phyloP scores from a whole-genome alignment of 257 asterid genomes.

The Solanum virginianum region DNA sequence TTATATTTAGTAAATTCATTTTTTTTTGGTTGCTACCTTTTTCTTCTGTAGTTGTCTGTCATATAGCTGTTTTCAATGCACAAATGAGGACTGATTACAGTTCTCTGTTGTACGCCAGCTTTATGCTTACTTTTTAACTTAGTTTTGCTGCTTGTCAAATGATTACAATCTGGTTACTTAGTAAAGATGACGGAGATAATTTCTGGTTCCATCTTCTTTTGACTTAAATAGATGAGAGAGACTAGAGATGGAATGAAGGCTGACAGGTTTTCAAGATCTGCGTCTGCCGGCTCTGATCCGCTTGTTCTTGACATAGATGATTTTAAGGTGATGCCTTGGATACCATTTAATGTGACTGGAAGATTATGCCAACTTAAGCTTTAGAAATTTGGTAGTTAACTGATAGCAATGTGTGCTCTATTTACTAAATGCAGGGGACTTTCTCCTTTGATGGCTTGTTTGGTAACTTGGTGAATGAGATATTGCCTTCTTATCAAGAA shows the following conservation, averaged over 20 bases:
- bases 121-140: not conserved
- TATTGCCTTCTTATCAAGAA: conserved; percentile 80
- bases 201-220: conserved; percentile 8
- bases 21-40: not conserved
- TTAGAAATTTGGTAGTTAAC: conserved; percentile 8
- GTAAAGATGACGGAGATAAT: not conserved
- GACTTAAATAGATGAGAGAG: conserved; percentile 65
- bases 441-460: conserved; percentile 91
- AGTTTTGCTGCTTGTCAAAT: not conserved
- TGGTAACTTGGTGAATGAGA: conserved; percentile 78
- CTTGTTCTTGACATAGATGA: conserved; percentile 87
- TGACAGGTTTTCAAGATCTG: conserved; percentile 42
- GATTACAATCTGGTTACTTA: not conserved
- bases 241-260: conserved; percentile 39
- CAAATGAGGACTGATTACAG: not conserved
- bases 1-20: not conserved
- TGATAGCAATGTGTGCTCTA: not conserved
- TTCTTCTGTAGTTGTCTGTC: not conserved
- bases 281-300: conserved; percentile 40
- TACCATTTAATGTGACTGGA: not conserved
- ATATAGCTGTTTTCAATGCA: not conserved
- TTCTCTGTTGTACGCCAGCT: not conserved
- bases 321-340: conserved; percentile 57
- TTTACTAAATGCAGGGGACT: conserved; percentile 52
- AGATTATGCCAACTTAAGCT: not conserved